Base-by-base conservation (phyloP, 2,329 filamentous ascomycete genomes). In the Dendryphion nanum region DNA sequence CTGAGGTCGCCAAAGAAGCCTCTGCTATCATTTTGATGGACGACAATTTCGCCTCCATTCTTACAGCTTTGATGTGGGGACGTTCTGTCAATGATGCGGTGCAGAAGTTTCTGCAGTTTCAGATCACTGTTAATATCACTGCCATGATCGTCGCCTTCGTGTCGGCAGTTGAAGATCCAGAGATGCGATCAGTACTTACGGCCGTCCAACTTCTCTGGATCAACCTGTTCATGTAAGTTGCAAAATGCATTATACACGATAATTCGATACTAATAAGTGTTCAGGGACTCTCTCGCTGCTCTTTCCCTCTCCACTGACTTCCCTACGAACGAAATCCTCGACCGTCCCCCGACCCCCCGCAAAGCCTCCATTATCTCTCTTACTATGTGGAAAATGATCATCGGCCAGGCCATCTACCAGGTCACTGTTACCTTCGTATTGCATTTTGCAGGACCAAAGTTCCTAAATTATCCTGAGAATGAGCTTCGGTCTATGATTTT, bases 281-380 rank as follows among this genome's bases (percentile, higher is more conserved):
- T 16, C 30, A 51, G 47, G 30, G 91, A 96, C 59, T 91, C 91
- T 67, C 81, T 97, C 38, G 91, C 91, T 18, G 91, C 91, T 26
- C 96, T 91, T 6, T 91, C 91, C 5, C 75, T 97, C 40, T 95
- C 89, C 5, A 96, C 96, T 77, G 96, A 97, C 71, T 90, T 91
- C 12, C 83, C 90, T 15, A 91, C 96, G 63, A 82, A 95, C 63
- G 90, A 95, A 68, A 88, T 96, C 57, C 96, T 97, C 89, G 86
- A 82, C 68, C 83, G 91, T 40, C 80, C 82, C 49, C 91, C 91
- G 18, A 77, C 91, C 48, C 91, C 90, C 74, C 83, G 91, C 42
- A 88, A 94, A 55, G 91, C 96, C 68, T 74, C 85, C 4, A 82
- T 97, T 35, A 90, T 97, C 33, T 43, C 38, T 30, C 28, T 51